Conservation (phyloP, 2,329 filamentous ascomycete genomes). For the Talaromyces sp. region DNA sequence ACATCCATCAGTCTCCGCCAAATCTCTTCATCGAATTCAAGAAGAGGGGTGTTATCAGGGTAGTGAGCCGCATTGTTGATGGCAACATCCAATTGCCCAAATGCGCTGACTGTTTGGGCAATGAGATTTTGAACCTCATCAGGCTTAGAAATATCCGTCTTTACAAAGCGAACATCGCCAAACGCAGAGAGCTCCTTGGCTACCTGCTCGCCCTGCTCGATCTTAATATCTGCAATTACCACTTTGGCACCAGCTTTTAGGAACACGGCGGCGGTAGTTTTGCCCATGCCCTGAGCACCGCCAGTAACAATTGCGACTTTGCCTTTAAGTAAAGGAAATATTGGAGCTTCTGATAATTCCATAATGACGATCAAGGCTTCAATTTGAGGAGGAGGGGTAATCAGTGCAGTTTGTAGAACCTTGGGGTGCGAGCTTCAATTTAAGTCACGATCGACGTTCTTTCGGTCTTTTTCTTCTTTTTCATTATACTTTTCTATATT, state of each 20-base stretch:
- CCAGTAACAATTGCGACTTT: constrained; percentile 30
- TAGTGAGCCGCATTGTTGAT: constrained; percentile 46
- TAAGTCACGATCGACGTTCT: background rate
- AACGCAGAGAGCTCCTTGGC: constrained; percentile 12
- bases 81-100: constrained; percentile 47
- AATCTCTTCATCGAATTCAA: constrained; percentile 33
- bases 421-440: background rate
- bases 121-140: constrained; percentile 36
- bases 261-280: constrained; percentile 55
- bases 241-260: constrained; percentile 80
- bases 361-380: background rate
- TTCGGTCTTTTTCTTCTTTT: too few species aligned
- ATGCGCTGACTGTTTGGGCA: constrained; percentile 33
- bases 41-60: constrained; percentile 30
- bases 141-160: constrained; percentile 31
- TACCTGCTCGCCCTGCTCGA: constrained; percentile 18
- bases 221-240: constrained; percentile 75
- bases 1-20: constrained; percentile 43
- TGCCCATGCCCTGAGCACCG: constrained; percentile 35
- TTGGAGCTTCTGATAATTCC: constrained; percentile 1
- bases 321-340: constrained; percentile 12
- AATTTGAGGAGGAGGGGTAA: background rate
- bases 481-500: background rate
- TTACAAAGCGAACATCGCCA: constrained; percentile 26
- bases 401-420: background rate